Evolutionary conservation across 1,284 basidiomycete species (phyloP), one percentile per base, ranked within the genome.

Genomic region (Moesziomyces antarcticus): DNA sequence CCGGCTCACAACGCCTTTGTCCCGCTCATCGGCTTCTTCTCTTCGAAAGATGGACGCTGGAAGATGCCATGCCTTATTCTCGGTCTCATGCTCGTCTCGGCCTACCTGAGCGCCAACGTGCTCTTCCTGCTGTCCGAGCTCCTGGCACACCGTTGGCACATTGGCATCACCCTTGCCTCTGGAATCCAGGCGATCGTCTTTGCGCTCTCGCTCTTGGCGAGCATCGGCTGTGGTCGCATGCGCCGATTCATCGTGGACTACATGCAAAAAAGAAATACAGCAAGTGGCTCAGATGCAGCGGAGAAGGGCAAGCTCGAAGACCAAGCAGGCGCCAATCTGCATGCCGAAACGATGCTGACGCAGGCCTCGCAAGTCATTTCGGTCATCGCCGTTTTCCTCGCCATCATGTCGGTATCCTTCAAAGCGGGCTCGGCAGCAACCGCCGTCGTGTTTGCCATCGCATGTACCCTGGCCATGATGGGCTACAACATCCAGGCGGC

Each of bases 401-500:
- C 30, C 30, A 27, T 58, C 24, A 24, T 58, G 37, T 50, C 48
- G 9, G 22, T 58, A 10, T 43, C 48, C 33, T 46, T 58, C 42
- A 33, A 25, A 11, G n/a, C 18, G 4, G 25, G 43, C 21, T 45
- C 49, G 7, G 50, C 24, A n/a, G 56, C 27, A 5, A 51, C 56
- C 18, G 49, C 44, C 11, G 50, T 47, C 11, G 24, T 50, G 21
- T 59, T 59, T 22, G 27, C 20, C 30, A 51, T 59, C 18, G 56
- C 42, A 6, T 52, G 49, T 22, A 59, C 50, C 9, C 11, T 59
- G 21, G 42, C 50, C 21, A 59, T 59, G 49, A 22, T 30, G 18
- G 48, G 49, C 5, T 59, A 59, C 56, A 59, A 52, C 50, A 42
- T 59, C 40, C 56, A 59, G 35, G 56, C 56, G 5, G 43, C 50